phyloP scores from a whole-genome alignment of 192 early-diverging fungal genomes.

The Cladochytrium replicatum region DNA sequence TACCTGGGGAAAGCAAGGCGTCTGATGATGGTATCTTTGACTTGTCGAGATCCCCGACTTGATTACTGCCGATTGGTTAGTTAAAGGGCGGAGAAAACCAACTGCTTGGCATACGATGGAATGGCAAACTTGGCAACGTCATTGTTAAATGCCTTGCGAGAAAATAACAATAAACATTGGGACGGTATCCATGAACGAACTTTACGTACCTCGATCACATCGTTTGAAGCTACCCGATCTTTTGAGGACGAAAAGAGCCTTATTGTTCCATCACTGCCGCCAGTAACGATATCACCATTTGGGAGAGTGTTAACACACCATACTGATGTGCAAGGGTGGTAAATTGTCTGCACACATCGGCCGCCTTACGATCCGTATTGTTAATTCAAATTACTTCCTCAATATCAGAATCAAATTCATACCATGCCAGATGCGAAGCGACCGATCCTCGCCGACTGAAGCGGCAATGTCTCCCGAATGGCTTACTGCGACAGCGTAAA shows the following conservation, averaged over 20 bases:
- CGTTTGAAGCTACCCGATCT: conserved; percentile 49
- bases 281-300: conserved; percentile 76
- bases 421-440: conserved; percentile 78
- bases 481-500: conserved; percentile 72
- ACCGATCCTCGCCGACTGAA: conserved; percentile 90
- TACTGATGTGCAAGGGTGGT: conserved; percentile 80
- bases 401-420: background rate
- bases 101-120: background rate
- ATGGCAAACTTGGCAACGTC: too few species aligned
- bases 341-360: conserved; percentile 65
- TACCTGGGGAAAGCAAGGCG: conserved; percentile 52
- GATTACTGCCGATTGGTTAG: conserved; percentile 50
- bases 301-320: conserved; percentile 76
- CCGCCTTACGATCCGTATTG: too few species aligned
- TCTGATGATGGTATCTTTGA: conserved; percentile 73
- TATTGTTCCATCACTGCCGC: conserved; percentile 72
- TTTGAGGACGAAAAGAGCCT: conserved; percentile 65
- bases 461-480: conserved; percentile 68
- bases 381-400: too few species aligned
- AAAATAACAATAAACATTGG: too few species aligned
- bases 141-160: too few species aligned
- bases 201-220: conserved; percentile 28
- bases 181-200: too few species aligned
- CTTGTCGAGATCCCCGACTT: conserved; percentile 76
- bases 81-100: conserved; percentile 22